Base-by-base conservation (phyloP, 2,329 filamentous ascomycete species). In the Cladobotryum protrusum region DNA sequence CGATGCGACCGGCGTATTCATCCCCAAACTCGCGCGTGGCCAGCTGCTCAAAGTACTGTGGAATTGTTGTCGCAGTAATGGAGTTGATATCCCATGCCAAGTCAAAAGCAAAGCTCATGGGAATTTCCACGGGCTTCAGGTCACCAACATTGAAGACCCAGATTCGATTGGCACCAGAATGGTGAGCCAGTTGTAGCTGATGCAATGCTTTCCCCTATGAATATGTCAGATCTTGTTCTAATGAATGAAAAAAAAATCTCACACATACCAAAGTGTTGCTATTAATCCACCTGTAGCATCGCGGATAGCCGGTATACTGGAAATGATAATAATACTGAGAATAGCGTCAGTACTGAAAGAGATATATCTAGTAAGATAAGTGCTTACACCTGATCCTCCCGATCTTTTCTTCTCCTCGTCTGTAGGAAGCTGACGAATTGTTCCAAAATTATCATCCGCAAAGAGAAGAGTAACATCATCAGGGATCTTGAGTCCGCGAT, bases 111-210 rank as follows among this genome's bases (percentile, higher is more conserved):
- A 79, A 78, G 20, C 71, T 73, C 49, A 80, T 75, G 0, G 77
- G 75, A 0, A 79, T 63, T 59, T 81, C 78, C 17, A 78, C 67
- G 0, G 78, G 77, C 57, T 83, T 84, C 41, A 83, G 67, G 54
- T 84, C 80, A 11, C 79, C 80, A 1, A 83, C 77, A 39, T 84
- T 84, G 52, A 83, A 78, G 17, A 83, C 70, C 81, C 81, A 83
- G 20, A 83, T 78, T 14, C 75, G 69, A 29, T 73, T 67, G 2
- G 78, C 79, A 2, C 62, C 60, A 17, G 60, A 56, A 1, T 58
- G 67, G 47, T 83, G 76, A 0, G 81, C 77, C 18, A 78, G 66
- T n/a, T 72, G 69, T 54, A 84, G 72, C 53, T 84, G 78, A 49
- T 83, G 65, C 72, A 61, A 63, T 0, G 59, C 58, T 56, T 70